phyloP scores from a whole-genome alignment of 192 early-diverging fungal genomes.

The Entomortierella chlamydospora region DNA sequence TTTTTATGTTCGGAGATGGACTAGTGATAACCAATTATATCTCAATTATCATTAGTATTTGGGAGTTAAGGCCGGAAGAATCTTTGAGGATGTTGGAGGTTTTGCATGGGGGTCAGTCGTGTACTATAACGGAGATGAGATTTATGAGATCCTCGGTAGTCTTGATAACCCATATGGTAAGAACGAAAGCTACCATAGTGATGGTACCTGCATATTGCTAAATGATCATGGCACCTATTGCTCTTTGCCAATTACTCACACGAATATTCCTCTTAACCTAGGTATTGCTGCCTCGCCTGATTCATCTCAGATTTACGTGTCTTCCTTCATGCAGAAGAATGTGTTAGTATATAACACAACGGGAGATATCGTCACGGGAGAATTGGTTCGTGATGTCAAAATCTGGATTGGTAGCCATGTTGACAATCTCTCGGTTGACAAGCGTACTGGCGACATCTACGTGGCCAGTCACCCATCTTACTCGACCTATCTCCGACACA shows the following conservation, averaged over 20 bases:
- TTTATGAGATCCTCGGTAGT: conserved; percentile 25
- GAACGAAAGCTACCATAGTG: not conserved
- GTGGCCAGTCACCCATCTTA: conserved; percentile 50
- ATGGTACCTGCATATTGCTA: too few species aligned
- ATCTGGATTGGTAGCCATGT: conserved; percentile 50
- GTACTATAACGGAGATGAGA: conserved; percentile 37
- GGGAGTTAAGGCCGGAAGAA: conserved; percentile 28
- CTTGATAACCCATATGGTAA: conserved; percentile 47
- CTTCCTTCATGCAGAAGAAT: conserved; percentile 29
- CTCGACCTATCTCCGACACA: conserved; percentile 42
- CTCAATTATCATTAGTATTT: conserved; percentile 9
- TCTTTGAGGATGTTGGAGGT: conserved; percentile 34
- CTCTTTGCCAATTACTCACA: not conserved
- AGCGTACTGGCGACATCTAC: conserved; percentile 44
- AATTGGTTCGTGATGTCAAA: conserved; percentile 30
- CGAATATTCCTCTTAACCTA: not conserved
- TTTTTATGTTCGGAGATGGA: too few species aligned
- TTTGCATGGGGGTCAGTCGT: conserved; percentile 32
- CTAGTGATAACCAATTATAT: not conserved
- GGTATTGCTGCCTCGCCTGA: conserved; percentile 46
- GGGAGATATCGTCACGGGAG: conserved; percentile 21
- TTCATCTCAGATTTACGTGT: conserved; percentile 32
- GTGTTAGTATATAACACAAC: conserved; percentile 48
- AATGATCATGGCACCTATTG: not conserved
- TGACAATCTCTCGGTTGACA: conserved; percentile 46